phyloP scores from a whole-genome alignment of 2,329 filamentous ascomycete species.

The Sarocladium strictum region DNA sequence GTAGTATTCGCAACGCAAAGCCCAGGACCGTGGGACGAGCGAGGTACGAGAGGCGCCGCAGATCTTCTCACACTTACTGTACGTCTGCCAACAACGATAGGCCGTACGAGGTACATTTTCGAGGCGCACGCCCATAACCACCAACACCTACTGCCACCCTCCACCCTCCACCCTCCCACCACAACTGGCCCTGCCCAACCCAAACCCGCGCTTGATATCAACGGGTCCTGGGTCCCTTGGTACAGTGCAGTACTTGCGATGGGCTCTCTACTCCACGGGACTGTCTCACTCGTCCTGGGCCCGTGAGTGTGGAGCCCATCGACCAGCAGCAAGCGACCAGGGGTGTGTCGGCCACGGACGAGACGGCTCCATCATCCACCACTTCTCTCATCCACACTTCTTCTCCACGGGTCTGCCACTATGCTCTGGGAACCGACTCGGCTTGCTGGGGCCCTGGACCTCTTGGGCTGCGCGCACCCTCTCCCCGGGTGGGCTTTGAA shows the following conservation, averaged over 20 bases:
- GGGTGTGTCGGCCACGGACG: constrained; percentile 8
- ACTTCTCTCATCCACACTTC: constrained; percentile 5
- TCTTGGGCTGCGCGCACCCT: background rate
- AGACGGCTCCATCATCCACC: constrained; percentile 5
- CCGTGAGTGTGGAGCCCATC: background rate
- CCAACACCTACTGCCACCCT: background rate
- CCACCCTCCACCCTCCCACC: constrained; percentile 1
- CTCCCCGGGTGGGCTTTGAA: constrained; percentile 5
- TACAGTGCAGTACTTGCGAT: constrained; percentile 4
- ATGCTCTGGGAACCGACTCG: background rate
- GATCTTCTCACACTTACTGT: constrained; percentile 2
- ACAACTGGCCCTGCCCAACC: background rate
- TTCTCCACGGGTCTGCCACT: constrained; percentile 4
- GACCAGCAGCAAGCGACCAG: background rate
- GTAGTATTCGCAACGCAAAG: constrained; percentile 24
- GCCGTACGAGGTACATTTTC: constrained; percentile 5
- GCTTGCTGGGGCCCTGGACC: background rate
- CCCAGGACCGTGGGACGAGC: constrained; percentile 6
- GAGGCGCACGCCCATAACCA: background rate
- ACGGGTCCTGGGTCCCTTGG: constrained; percentile 1
- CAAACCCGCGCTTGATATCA: constrained; percentile 4
- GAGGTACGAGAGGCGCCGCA: constrained; percentile 4
- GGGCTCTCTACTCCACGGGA: background rate
- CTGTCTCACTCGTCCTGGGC: constrained; percentile 8
- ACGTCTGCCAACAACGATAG: background rate